Conservation (phyloP, 176 grass and related monocot species). For the Oryza rufipogon region DNA sequence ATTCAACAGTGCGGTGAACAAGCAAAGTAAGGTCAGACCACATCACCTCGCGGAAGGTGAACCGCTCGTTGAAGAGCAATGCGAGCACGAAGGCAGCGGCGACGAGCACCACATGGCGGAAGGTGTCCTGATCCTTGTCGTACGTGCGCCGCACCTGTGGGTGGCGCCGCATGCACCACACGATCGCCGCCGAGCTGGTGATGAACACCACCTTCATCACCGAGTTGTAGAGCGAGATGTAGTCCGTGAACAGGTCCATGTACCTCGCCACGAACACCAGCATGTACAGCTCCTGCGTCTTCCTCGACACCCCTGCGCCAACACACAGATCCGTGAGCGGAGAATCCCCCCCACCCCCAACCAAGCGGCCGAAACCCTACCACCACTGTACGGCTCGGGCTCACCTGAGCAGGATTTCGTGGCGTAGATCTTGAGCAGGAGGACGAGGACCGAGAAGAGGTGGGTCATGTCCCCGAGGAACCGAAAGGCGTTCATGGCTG, state of each 20-base stretch:
- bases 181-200: constrained; percentile 76
- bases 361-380: constrained; percentile 14
- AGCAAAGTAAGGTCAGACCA: not conserved
- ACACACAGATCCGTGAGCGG: constrained; percentile 41
- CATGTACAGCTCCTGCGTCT: constrained; percentile 96
- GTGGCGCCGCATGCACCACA: constrained; percentile 94
- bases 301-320: constrained; percentile 80
- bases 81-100: constrained; percentile 49
- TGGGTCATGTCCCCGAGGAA: constrained; percentile 97
- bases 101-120: constrained; percentile 64
- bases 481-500: constrained; percentile 86
- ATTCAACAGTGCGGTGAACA: constrained; percentile 1
- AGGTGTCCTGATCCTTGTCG: constrained; percentile 88
- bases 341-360: no score
- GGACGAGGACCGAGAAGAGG: constrained; percentile 92
- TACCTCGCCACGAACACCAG: constrained; percentile 86
- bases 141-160: constrained; percentile 79
- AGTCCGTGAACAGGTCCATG: constrained; percentile 86
- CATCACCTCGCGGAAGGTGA: constrained; percentile 82
- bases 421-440: constrained; percentile 99
- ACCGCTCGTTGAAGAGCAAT: constrained; percentile 77
- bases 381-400: not conserved
- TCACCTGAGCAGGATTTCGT: constrained; percentile 96
- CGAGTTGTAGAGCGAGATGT: constrained; percentile 90
- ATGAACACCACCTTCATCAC: constrained; percentile 97